Evolutionary conservation across 805 yeast species (phyloP), one percentile per base, ranked within the genome.

Genomic region (Wickerhamomyces alni): DNA sequence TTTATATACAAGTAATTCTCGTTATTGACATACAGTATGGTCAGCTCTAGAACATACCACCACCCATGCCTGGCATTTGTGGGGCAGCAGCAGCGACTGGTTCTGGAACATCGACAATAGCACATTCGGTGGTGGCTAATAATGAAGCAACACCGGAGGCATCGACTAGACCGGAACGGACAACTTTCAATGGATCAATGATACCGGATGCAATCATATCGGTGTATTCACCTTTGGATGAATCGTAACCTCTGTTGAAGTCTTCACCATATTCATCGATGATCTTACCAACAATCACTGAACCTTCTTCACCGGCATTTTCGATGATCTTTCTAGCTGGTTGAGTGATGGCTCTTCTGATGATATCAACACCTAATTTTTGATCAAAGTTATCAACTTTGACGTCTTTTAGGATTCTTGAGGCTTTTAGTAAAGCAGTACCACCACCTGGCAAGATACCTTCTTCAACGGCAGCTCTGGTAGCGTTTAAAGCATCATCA

Each of bases 391-490:
- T 49, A 38, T 52, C 54, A 80, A 93, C 93, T 39, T 75, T 82
- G 44, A 85, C 79, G 65, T 80, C 76, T 59, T 80, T 77, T 45
- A 95, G 78, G 50, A 53, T 47, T 50, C 58, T 48, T n/a, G 58
- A 53, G 36, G 98, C 98, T 79, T 93, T 91, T 59, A 89, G 77
- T 64, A 91, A 76, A 46, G 99, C 98, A 52, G 98, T 91, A 72
- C 99, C 99, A 66, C 99, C 99, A 74, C 99, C 99, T 64, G 99
- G 99, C 54, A 91, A 76, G 62, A 93, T 93, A 73, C 99, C 99
- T 69, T 93, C 98, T 70, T 93, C 94, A 49, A 91, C 98, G 50
- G 99, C 99, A 47, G 99, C 98, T 72, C 98, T 87, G 41, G 98
- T 93, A 44, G 99, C 98, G 66, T 93, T 91, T 64, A 91, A 77